Evolutionary conservation across 2,329 filamentous ascomycete genomes (phyloP).

Genomic region (Neonectria punicea): DNA sequence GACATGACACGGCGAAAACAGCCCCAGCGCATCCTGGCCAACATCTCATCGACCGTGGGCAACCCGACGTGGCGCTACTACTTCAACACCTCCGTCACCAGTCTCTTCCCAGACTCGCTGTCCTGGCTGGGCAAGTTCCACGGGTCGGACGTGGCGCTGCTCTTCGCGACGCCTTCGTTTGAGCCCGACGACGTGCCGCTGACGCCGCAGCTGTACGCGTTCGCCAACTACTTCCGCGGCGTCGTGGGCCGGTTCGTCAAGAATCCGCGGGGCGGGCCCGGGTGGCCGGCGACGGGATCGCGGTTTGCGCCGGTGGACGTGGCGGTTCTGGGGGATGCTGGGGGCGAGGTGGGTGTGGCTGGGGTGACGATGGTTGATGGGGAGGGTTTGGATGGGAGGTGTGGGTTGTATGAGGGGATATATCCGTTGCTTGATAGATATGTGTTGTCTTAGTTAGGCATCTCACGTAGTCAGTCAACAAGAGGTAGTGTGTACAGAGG

Average conservation of each 20-base stretch:
- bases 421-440: constrained; percentile 30
- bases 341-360: constrained; percentile 2
- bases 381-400: constrained; percentile 32
- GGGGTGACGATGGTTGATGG: constrained; percentile 33
- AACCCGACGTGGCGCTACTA: constrained; percentile 42
- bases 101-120: constrained; percentile 32
- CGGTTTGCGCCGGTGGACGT: constrained; percentile 34
- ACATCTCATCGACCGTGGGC: constrained; percentile 28
- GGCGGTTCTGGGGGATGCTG: constrained; percentile 35
- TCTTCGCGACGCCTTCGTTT: constrained; percentile 36
- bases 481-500: background rate
- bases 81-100: constrained; percentile 40
- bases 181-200: constrained; percentile 20
- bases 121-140: constrained; percentile 43
- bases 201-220: constrained; percentile 35
- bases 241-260: constrained; percentile 39
- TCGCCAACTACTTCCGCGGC: constrained; percentile 38
- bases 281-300: constrained; percentile 41
- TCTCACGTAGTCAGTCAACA: background rate
- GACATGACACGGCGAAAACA: constrained; percentile 21
- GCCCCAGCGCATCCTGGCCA: constrained; percentile 40
- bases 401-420: constrained; percentile 31
- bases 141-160: constrained; percentile 37
- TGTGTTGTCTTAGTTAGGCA: constrained; percentile 9
- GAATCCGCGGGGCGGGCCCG: constrained; percentile 36